Evolutionary conservation across 106 monocot genomes (phyloP), one percentile per base, ranked within the genome.

Genomic region (Hemerocallis citrina): DNA sequence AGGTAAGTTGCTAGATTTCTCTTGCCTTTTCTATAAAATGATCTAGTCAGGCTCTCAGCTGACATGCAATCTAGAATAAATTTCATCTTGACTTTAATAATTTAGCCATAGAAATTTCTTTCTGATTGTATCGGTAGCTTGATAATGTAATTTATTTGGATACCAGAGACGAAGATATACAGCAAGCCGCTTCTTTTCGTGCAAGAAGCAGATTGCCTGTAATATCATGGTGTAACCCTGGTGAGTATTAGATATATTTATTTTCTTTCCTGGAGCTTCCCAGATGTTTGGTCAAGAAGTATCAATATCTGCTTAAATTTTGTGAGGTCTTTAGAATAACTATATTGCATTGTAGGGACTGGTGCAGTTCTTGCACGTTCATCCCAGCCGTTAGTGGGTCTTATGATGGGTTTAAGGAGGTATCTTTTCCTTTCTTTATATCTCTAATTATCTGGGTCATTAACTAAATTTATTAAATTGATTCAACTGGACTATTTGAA

Each of bases 341-440:
- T 64, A 25, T 45, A 47, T 25, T 70, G 19, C 32, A 48, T 21
- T 52, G 31, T 61, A 96, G 96, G 50, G 20, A 87, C 68, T 68
- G 96, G 96, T 68, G 91, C 91, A 59, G 91, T 87, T 49, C 81
- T 96, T 57, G 96, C 96, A 57, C 83, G 96, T 32, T 96, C 96
- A 47, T 96, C 96, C 40, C 96, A 96, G 72, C 96, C 96, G 27
- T 69, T 90, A 60, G 79, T 96, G 69, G 96, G 96, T 57, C 68
- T 89, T 27, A 79, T 93, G 82, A 89, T 96, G 89, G 91, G 80
- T 59, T 40, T 72, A 65, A 71, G 96, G 45, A 96, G 84, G 96
- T 89, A 74, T 48, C 21, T 39, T 47, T 28, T 49, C 38, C 25
- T 38, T 34, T 13, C 30, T 30, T 8, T 11, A 1, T 44, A 1